A percentile compares a stretch with the other conserved stretches of the same genome.
Conservation (phyloP, 208 protist genomes). For the Leishmania arabica region DNA sequence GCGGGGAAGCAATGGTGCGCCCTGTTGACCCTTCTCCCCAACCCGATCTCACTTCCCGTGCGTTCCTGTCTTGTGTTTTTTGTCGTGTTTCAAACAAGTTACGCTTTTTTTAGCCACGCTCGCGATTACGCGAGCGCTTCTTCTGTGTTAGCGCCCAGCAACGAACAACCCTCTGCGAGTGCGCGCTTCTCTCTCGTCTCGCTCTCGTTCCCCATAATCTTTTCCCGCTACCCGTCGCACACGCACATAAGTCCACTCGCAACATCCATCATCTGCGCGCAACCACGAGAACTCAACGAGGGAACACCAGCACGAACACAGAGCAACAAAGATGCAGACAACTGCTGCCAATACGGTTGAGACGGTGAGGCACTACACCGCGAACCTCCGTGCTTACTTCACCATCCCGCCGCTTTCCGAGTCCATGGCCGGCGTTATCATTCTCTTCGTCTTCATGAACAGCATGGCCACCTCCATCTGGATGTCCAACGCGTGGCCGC, state of each 20-base stretch:
- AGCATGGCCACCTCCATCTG: slow-evolving; percentile 74
- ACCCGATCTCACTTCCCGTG: too few relatives aligned
- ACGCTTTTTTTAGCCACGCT: neutral
- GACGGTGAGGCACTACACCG: slow-evolving; percentile 20
- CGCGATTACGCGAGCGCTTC: neutral
- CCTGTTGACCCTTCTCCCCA: too few relatives aligned
- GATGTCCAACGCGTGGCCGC: slow-evolving; percentile 77
- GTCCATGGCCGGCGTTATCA: slow-evolving; percentile 62
- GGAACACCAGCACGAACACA: neutral
- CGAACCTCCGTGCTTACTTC: slow-evolving; percentile 18
- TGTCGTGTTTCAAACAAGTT: neutral
- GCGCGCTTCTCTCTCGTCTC: neutral
- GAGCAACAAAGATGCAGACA: neutral
- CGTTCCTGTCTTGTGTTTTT: neutral
- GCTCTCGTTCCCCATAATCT: neutral
- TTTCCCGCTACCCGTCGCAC: neutral
- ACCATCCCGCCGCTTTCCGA: slow-evolving; percentile 35
- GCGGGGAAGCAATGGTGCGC: too few relatives aligned
- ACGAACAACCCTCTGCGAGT: neutral
- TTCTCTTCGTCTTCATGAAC: slow-evolving; percentile 74
- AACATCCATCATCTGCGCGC: neutral
- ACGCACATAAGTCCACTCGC: neutral
- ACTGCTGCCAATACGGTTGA: neutral
- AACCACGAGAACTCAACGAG: neutral
- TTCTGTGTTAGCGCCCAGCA: neutral